These are phyloP conservation scores for Polyporus tsugae DNA, from an alignment of 1,284 basidiomycete species.

Conservation along the genomic window DNA sequence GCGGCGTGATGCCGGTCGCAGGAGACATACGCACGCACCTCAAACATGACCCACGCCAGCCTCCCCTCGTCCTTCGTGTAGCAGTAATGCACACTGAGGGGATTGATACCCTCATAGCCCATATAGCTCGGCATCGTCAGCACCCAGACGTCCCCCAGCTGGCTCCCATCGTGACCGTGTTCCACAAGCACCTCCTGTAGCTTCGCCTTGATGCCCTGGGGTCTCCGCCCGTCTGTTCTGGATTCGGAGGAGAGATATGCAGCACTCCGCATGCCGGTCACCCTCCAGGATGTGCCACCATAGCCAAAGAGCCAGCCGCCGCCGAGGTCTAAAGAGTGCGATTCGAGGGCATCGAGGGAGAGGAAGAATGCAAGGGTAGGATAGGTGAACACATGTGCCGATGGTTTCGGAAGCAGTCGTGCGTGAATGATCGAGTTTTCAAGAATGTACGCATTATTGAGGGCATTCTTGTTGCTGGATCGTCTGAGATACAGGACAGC, in stretches of 20 bases:
- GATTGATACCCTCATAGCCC: conserved; percentile 80
- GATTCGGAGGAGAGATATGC: conserved; percentile 54
- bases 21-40: conserved; percentile 45
- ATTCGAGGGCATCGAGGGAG: conserved; percentile 67
- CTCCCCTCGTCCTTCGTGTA: conserved; percentile 49
- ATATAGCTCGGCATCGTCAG: conserved; percentile 79
- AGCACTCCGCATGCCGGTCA: conserved; percentile 56
- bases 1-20: neutral
- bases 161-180: conserved; percentile 40
- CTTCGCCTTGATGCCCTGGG: conserved; percentile 48
- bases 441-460: conserved; percentile 51
- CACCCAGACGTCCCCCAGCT: conserved; percentile 65
- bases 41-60: conserved; percentile 65
- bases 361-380: conserved; percentile 69
- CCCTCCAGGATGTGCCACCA: conserved; percentile 50
- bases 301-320: conserved; percentile 63
- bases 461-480: neutral
- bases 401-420: conserved; percentile 59
- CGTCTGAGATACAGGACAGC: neutral
- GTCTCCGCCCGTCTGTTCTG: conserved; percentile 19
- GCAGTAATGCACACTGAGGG: conserved; percentile 78
- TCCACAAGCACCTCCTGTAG: conserved; percentile 47
- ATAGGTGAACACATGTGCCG: conserved; percentile 70
- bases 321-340: conserved; percentile 55
- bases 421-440: conserved; percentile 64